Evolutionary conservation across 352 stramenopile genomes (phyloP), one percentile per base, ranked within the genome.

Genomic region (Globisporangium uncinulatum): DNA sequence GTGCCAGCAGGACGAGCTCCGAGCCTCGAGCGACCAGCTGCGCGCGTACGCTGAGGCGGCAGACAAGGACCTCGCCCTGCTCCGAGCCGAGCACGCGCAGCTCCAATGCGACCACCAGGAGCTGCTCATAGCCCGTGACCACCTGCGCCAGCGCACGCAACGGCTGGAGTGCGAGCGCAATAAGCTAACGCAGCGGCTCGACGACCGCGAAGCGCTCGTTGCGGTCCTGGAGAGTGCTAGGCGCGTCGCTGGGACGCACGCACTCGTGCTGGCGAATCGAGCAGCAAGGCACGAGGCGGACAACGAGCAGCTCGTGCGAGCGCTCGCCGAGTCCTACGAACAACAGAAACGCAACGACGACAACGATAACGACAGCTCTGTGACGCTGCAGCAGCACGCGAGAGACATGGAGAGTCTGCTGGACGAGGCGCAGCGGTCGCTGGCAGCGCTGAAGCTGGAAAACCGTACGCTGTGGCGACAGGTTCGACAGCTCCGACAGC

Each of bases 381-480:
- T 24, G 47, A 51, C 44, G 43, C 45, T 53, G 17, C 51, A 62
- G 29, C 65, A 51, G 11, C 51, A 63, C 2, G 59, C 67, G 20
- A 50, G 29, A 1, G 49, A 59, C 9, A 17, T 57, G 19, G 55
- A 64, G 24, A 52, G 67, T 21, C 54, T 84, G 24, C 59, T 84
- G 21, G 54, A 78, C 4, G 74, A 81, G 7, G 71, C 71, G 41
- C 66, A 66, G 31, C 63, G 53, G 2, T 52, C 71, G 53, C 52
- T 73, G 31, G 54, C 55, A 57, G 61, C 59, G 5, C 50, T 80
- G 31, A 72, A 73, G 36, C n/a, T 68, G 34, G 63, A 83, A 43
- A 80, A 80, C 55, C 61, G 63, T 2, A 31, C 68, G 14, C 59
- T 80, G 6, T 70, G 68, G 19, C 66, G 65, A 36, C 6, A 51